Evolutionary conservation across 2,329 filamentous ascomycete species (phyloP).

Genomic region (Penicillium crustosum): DNA sequence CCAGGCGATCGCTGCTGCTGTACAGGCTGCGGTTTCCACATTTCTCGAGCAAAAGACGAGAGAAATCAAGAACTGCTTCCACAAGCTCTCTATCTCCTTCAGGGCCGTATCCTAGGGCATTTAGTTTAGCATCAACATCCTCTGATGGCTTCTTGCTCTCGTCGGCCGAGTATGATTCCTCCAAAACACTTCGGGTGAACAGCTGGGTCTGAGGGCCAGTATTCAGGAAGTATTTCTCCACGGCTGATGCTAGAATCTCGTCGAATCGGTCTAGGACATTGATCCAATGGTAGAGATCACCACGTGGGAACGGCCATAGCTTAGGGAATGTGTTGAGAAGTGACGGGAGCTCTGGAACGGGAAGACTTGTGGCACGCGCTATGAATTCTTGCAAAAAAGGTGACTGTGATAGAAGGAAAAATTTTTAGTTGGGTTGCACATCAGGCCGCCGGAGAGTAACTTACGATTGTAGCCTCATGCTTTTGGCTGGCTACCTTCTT

Average conservation of each 20-base stretch:
- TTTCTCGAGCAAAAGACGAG: conserved; percentile 82
- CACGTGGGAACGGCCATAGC: conserved; percentile 91
- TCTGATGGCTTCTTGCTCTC: conserved; percentile 56
- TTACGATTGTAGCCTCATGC: conserved; percentile 53
- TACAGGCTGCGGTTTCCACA: conserved; percentile 97
- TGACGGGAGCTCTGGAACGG: conserved; percentile 73
- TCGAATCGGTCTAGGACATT: conserved; percentile 91
- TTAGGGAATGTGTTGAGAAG: conserved; percentile 78
- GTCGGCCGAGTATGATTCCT: conserved; percentile 57
- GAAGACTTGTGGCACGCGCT: conserved; percentile 59
- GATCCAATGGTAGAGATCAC: conserved; percentile 98
- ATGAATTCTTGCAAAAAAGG: conserved; percentile 84
- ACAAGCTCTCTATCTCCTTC: conserved; percentile 81
- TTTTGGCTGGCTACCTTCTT: conserved; percentile 54
- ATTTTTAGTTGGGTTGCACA: conserved; percentile 23
- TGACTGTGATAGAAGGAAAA: conserved; percentile 59
- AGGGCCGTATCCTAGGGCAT: conserved; percentile 61
- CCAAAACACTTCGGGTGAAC: conserved; percentile 55
- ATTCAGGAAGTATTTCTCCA: conserved; percentile 73
- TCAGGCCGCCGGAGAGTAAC: conserved; percentile 25
- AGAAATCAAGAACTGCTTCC: conserved; percentile 79
- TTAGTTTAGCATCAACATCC: conserved; percentile 55
- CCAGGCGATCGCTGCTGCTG: conserved; percentile 85
- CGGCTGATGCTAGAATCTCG: conserved; percentile 78
- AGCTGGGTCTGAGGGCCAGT: conserved; percentile 76